Conservation (phyloP, 192 early-diverging fungal species). For the Entomortierella beljakovae region DNA sequence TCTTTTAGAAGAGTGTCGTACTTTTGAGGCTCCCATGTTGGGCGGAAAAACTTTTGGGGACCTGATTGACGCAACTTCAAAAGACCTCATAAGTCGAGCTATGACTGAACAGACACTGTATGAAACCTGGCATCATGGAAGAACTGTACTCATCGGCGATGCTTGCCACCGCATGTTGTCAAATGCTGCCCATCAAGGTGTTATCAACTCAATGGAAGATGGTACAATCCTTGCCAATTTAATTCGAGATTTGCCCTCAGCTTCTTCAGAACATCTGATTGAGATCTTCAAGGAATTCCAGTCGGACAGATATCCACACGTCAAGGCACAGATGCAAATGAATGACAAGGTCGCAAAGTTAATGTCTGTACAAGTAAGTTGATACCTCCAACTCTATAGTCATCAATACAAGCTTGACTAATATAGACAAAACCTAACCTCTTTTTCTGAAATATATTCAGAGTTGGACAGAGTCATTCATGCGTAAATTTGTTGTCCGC, state of each 20-base stretch:
- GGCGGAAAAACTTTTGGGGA: slow-evolving; percentile 8
- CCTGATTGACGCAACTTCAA: slow-evolving; percentile 19
- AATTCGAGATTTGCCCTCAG: slow-evolving; percentile 15
- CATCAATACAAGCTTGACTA: no score
- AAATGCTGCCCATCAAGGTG: slow-evolving; percentile 17
- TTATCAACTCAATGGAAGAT: slow-evolving; percentile 12
- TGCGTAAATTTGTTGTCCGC: slow-evolving; percentile 25
- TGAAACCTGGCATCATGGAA: slow-evolving; percentile 34
- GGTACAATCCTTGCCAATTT: slow-evolving; percentile 27
- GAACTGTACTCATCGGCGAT: slow-evolving; percentile 24
- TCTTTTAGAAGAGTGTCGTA: slow-evolving; percentile 8
- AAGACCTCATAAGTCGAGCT: slow-evolving; percentile 2
- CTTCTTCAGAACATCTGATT: slow-evolving; percentile 11
- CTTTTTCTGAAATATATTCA: not conserved
- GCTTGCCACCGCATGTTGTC: slow-evolving; percentile 29
- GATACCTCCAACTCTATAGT: no score
- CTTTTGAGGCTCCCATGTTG: slow-evolving; percentile 7
- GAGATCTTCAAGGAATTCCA: slow-evolving; percentile 40
- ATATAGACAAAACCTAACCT: no score
- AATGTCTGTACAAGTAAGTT: slow-evolving; percentile 17
- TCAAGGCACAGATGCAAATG: slow-evolving; percentile 27
- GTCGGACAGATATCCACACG: slow-evolving; percentile 16
- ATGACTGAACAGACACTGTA: slow-evolving; percentile 14
- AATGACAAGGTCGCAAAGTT: slow-evolving; percentile 16
- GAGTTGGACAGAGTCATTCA: slow-evolving; percentile 27